These are phyloP conservation scores for Avena sativa DNA, from an alignment of 176 grass and related monocot genomes.

Conservation along the genomic window DNA sequence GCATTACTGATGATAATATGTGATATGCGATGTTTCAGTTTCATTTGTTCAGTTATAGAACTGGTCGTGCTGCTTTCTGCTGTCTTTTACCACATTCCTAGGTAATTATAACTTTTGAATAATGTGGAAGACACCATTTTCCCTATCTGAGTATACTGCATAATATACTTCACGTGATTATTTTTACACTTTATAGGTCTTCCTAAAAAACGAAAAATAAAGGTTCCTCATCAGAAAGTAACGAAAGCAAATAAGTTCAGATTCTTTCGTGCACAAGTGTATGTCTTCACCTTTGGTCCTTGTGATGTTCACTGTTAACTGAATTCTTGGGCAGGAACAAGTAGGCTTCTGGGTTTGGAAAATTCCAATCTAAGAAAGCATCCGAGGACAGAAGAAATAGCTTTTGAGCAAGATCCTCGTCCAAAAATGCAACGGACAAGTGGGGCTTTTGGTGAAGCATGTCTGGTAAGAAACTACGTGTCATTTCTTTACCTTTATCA, in stretches of 20 bases:
- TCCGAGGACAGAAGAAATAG: background rate
- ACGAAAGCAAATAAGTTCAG: background rate
- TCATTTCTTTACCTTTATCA: background rate
- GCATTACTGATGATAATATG: background rate
- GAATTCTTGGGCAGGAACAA: background rate
- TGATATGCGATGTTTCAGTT: background rate
- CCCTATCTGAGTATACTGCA: background rate
- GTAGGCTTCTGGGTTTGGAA: background rate
- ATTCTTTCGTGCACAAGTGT: background rate
- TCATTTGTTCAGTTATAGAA: slow-evolving; percentile 8
- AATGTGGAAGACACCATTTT: background rate
- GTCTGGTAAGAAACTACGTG: background rate
- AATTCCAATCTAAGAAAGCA: background rate
- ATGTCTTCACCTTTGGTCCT: background rate
- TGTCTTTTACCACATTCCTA: background rate
- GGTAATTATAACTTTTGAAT: background rate
- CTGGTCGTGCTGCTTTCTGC: background rate
- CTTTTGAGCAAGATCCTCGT: background rate
- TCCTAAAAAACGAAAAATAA: background rate
- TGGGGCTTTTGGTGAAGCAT: background rate
- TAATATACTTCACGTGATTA: no score
- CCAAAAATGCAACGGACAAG: background rate
- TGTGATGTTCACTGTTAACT: background rate
- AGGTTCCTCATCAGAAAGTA: background rate
- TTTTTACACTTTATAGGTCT: background rate